Evolutionary conservation across 2,329 filamentous ascomycete genomes (phyloP).

Genomic region (Calonectria leucothoes): DNA sequence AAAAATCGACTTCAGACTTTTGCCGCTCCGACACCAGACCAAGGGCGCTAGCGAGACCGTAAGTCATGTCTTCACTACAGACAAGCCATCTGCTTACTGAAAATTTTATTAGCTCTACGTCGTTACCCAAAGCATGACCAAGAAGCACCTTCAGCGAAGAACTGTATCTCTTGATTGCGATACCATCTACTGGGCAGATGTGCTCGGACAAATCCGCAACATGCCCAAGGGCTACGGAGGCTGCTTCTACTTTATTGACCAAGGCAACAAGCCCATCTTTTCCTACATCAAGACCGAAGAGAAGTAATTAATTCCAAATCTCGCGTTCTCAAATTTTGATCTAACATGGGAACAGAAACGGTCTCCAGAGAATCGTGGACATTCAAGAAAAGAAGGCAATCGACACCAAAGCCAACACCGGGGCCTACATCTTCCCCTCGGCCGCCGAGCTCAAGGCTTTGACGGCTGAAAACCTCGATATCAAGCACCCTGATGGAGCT

Average conservation of each 20-base stretch:
- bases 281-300: background rate
- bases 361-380: background rate
- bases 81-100: background rate
- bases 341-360: background rate
- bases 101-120: background rate
- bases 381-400: constrained; percentile 4
- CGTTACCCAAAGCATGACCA: background rate
- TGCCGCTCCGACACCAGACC: background rate
- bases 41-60: background rate
- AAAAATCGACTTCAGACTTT: background rate
- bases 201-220: background rate
- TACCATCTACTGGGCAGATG: background rate
- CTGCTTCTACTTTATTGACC: background rate
- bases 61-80: background rate
- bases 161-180: background rate
- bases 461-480: background rate
- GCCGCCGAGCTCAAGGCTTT: background rate
- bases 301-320: background rate
- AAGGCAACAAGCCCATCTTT: constrained; percentile 2
- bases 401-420: background rate
- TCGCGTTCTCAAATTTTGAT: no score
- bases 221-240: background rate
- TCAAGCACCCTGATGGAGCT: background rate
- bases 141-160: background rate
- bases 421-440: background rate